Base-by-base conservation (phyloP, 148 eudicot species). In the Cornus controversa region DNA sequence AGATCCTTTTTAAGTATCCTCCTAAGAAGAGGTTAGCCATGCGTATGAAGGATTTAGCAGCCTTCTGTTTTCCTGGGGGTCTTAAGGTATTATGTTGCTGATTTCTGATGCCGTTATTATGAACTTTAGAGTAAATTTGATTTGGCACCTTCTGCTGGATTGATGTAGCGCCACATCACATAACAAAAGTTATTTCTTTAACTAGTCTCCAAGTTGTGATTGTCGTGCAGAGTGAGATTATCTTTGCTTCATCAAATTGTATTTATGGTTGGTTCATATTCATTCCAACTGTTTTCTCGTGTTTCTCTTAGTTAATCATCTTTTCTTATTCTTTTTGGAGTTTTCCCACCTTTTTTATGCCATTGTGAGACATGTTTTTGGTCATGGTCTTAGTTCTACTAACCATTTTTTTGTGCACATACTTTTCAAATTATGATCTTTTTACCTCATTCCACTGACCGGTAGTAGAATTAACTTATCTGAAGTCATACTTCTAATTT, bases 51-150 rank as follows among this genome's bases (percentile, higher is more conserved):
- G 99, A 96, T 86, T 76, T 96, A 80, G 91, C 93, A 66, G 91
- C 98, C 62, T 96, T 96, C 82, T 86, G 94, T 83, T 96, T 96
- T 82, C 99, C 99, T 68, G 93, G 87, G 76, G 98, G 94, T 74
- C 91, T 96, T 73, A 88, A 93, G 99, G 99, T 95, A 84, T 67
- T 58, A 47, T 74, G 28, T 77, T 50, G 37, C 36, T 25, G 16
- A 76, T 40, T 58, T 60, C 66, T 29, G 29, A 18, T 2, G 10
- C 54, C 22, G n/a, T 54, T 4, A 34, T 69, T 4, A 54, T 54
- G 64, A 58, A 73, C 76, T 72, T 66, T 16, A 25, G 34, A 53
- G 23, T 70, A 40, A 40, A 40, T 74, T 69, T 73, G 47, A 7
- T 34, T 6, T 15, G 62, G 53, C 58, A 27, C 42, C 42, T 65